Evolutionary conservation across 768 basidiomycete genomes (phyloP).

Genomic region (Cystofilobasidium capitatum): DNA sequence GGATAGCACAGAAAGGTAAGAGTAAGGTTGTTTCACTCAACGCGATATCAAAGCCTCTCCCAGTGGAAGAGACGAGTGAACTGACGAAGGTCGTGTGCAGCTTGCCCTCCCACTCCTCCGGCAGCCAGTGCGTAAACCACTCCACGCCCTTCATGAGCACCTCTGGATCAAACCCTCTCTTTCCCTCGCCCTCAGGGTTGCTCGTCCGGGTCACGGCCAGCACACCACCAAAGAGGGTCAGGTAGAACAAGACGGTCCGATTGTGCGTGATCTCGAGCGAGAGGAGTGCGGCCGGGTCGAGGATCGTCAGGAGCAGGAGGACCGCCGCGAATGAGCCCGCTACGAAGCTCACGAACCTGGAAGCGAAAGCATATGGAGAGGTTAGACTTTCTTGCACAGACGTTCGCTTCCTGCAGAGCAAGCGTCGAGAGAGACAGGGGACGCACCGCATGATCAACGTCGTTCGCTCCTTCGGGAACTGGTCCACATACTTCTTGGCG

Average conservation of each 20-base stretch:
- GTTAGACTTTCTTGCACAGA: background rate
- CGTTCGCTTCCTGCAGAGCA: background rate
- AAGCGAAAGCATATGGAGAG: background rate
- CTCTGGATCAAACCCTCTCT: constrained; percentile 87
- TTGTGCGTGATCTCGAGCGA: constrained; percentile 92
- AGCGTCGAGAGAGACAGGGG: background rate
- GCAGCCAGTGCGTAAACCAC: constrained; percentile 91
- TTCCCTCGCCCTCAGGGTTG: constrained; percentile 71
- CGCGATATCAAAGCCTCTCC: background rate
- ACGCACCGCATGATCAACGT: constrained; percentile 78
- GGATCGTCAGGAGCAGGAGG: constrained; percentile 75
- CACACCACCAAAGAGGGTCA: constrained; percentile 74
- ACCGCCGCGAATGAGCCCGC: constrained; percentile 96
- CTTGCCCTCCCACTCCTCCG: constrained; percentile 77
- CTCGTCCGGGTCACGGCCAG: constrained; percentile 85
- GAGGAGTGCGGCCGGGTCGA: constrained; percentile 87
- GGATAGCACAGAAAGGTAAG: background rate
- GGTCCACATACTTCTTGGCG: constrained; percentile 91
- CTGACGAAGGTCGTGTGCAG: constrained; percentile 53
- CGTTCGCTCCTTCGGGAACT: constrained; percentile 92
- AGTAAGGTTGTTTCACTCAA: background rate
- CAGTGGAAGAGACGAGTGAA: background rate
- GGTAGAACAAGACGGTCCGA: constrained; percentile 86
- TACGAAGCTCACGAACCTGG: constrained; percentile 88
- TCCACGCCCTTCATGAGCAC: constrained; percentile 84